Evolutionary conservation across 768 basidiomycete genomes (phyloP).

Genomic region (Lentinus tigrinus): DNA sequence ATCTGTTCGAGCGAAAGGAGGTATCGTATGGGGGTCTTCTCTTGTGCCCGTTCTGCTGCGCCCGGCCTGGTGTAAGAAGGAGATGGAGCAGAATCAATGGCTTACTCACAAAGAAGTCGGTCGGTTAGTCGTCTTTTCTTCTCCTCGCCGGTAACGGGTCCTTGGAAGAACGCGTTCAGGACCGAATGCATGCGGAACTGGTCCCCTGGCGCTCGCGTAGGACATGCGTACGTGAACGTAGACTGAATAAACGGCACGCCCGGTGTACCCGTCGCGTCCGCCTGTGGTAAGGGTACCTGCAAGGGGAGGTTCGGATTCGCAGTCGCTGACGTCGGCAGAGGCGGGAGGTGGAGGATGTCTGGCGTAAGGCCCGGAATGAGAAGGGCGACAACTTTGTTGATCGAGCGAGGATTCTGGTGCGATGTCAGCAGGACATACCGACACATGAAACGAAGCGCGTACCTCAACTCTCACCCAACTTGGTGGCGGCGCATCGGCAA

Average conservation of each 20-base stretch:
- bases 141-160: conserved; percentile 77
- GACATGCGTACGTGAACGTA: conserved; percentile 90
- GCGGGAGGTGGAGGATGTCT: conserved; percentile 68
- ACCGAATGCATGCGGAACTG: conserved; percentile 81
- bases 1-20: conserved; percentile 80
- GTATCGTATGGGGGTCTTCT: conserved; percentile 68
- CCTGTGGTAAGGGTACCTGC: conserved; percentile 41
- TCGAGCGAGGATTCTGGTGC: conserved; percentile 63
- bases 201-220: conserved; percentile 92
- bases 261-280: conserved; percentile 15
- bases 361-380: conserved; percentile 87
- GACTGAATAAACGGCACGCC: conserved; percentile 66
- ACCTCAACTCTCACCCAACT: conserved; percentile 88
- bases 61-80: background rate
- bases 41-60: conserved; percentile 58
- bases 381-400: conserved; percentile 77
- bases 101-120: conserved; percentile 37
- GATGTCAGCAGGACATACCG: background rate
- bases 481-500: conserved; percentile 80
- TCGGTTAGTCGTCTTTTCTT: conserved; percentile 62
- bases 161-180: conserved; percentile 77
- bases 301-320: conserved; percentile 56
- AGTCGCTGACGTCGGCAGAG: conserved; percentile 67
- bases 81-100: too few species aligned
- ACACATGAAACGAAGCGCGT: conserved; percentile 18